Base-by-base conservation (phyloP, 1,139 yeast genomes). In the Scheffersomyces stambukii region DNA sequence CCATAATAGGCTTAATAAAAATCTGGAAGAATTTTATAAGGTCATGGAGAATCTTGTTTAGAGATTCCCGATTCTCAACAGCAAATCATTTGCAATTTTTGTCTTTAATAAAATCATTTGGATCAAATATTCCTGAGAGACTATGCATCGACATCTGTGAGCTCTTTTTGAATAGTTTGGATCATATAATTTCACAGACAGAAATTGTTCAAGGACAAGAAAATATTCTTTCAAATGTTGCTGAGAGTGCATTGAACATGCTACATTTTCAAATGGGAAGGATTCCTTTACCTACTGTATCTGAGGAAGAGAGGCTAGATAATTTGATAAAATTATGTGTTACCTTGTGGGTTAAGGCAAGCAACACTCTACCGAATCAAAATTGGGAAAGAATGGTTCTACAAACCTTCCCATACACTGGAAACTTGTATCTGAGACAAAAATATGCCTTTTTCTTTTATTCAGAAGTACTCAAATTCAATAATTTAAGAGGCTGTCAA, bases 371-470 rank as follows among this genome's bases (percentile, higher is more conserved):
- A 3, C n/a, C n/a, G n/a, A 36, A 46, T 16, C 44, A 45, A 3
- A 61, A 57, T 34, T 66, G 73, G 72, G 62, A 60, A 29, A 49
- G 48, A 24, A 38, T 66, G 16, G 46, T 63, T 13, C 48, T 62
- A 18, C 73, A 65, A 33, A 55, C 53, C 17, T 65, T 49, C 34
- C 67, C 70, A 1, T 68, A 63, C 32, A 43, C 62, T 25, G 74
- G 74, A 4, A 64, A 64, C 36, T 35, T 50, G 0, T 45, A 48
- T 14, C 66, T 61, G 64, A 45, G 73, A 38, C 58, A 55, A 5
- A 48, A 52, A 30, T 67, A 58, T 39, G 41, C 47, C 2, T 37
- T 63, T 27, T 53, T 41, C 24, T 50, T 65, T 16, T 60, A 59
- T 37, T 31, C 41, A 9, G 53, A 52, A 22, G 44, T 62, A n/a